phyloP scores from a whole-genome alignment of 1,139 yeast genomes.

The Candida tetrigidarum region DNA sequence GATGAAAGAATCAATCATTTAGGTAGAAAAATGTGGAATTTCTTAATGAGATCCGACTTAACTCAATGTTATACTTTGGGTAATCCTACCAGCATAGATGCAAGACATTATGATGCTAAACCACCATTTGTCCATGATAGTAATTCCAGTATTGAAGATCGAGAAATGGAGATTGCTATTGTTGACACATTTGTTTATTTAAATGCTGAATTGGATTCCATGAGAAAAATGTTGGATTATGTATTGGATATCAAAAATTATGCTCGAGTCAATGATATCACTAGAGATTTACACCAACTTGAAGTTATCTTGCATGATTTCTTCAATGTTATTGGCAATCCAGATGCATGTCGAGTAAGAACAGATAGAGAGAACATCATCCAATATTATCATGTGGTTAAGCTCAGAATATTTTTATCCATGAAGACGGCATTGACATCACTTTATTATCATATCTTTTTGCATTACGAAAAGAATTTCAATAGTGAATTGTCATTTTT shows the following conservation, averaged over 20 bases:
- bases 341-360: slow-evolving; percentile 29
- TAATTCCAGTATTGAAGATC: slow-evolving; percentile 26
- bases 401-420: slow-evolving; percentile 26
- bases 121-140: slow-evolving; percentile 30
- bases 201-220: slow-evolving; percentile 12
- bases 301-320: slow-evolving; percentile 22
- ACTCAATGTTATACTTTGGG: slow-evolving; percentile 35
- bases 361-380: slow-evolving; percentile 8
- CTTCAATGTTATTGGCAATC: slow-evolving; percentile 19
- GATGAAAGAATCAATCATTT: slow-evolving; percentile 37
- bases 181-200: slow-evolving; percentile 14
- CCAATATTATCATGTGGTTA: slow-evolving; percentile 10
- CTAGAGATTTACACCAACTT: slow-evolving; percentile 23
- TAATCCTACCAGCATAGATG: slow-evolving; percentile 25
- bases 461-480: slow-evolving; percentile 39
- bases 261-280: slow-evolving; percentile 27
- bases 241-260: slow-evolving; percentile 27
- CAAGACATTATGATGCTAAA: slow-evolving; percentile 30
- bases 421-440: slow-evolving; percentile 36
- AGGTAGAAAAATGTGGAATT: slow-evolving; percentile 59
- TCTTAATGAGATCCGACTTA: slow-evolving; percentile 28
- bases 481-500: slow-evolving; percentile 32
- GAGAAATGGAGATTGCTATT: slow-evolving; percentile 28
- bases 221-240: slow-evolving; percentile 20
- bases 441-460: slow-evolving; percentile 41